Conservation (phyloP, 2,329 filamentous ascomycete species). For the Exserohilum turcica region DNA sequence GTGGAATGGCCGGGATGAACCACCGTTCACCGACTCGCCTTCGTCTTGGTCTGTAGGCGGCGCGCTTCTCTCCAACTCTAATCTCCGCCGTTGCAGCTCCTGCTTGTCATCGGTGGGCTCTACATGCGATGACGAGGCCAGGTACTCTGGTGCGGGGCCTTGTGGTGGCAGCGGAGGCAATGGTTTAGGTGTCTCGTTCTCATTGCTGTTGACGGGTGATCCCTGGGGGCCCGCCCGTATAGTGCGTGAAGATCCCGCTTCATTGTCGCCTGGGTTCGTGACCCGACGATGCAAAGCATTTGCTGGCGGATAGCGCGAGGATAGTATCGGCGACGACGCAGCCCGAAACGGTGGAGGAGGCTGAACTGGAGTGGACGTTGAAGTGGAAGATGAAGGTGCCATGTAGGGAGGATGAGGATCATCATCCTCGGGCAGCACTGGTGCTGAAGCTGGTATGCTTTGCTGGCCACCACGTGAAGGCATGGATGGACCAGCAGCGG, state of each 20-base stretch:
- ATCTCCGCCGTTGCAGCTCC: slow-evolving; percentile 65
- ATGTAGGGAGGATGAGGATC: slow-evolving; percentile 30
- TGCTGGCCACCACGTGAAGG: slow-evolving; percentile 48
- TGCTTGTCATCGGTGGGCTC: slow-evolving; percentile 73
- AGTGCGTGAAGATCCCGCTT: slow-evolving; percentile 31
- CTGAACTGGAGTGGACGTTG: slow-evolving; percentile 27
- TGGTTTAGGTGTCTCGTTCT: slow-evolving; percentile 19
- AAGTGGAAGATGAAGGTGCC: slow-evolving; percentile 26
- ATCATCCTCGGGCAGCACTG: slow-evolving; percentile 43
- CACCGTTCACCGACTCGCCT: slow-evolving; percentile 19
- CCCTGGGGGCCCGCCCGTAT: slow-evolving; percentile 21
- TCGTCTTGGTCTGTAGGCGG: slow-evolving; percentile 40
- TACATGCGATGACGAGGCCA: slow-evolving; percentile 33
- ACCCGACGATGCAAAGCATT: slow-evolving; percentile 21
- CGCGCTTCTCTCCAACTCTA: slow-evolving; percentile 51
- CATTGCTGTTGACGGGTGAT: slow-evolving; percentile 14
- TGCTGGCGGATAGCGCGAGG: slow-evolving; percentile 11
- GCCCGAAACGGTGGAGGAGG: slow-evolving; percentile 36
- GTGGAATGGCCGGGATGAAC: slow-evolving; percentile 25
- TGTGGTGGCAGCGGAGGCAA: slow-evolving; percentile 32
- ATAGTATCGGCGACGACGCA: slow-evolving; percentile 16
- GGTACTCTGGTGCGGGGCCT: slow-evolving; percentile 34
- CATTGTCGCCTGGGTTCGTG: slow-evolving; percentile 20
- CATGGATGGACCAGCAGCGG: slow-evolving; percentile 48
- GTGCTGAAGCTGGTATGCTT: slow-evolving; percentile 44